Base-by-base conservation (phyloP, 2,329 filamentous ascomycete genomes). In the Penicillium sp. region DNA sequence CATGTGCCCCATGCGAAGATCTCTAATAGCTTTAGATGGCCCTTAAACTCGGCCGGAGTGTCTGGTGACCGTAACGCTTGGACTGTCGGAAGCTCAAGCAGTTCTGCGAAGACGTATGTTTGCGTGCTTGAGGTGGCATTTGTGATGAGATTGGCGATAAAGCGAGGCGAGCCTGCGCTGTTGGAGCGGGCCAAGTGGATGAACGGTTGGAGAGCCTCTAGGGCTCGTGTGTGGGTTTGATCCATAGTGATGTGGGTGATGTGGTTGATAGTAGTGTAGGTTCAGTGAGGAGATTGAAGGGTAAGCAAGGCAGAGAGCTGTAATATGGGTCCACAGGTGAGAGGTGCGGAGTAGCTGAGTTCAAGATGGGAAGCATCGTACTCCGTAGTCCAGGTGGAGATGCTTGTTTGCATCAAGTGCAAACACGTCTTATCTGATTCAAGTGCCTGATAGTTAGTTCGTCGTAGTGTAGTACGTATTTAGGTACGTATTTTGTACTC, bases 1-100 rank as follows among this genome's bases (percentile, higher is more conserved):
- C 91, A 97, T 59, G 91, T 96, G 60, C 93, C 94, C 82, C 94
- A 91, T 58, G 92, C 90, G 77, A 99, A 99, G 69, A 95, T 88
- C 75, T 93, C 84, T 45, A 99, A 87, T 15, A 96, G 83, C 2
- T 80, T 84, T 50, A 94, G 81, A 75, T 91, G 79, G 41, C 75
- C 67, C 7, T 81, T 78, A 68, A 88, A 85, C 49, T 95, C 89
- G 37, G 82, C 72, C n/a, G 85, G 73, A 40, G 81, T 74, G 12
- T 78, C 73, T 40, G 71, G 80, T 40, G 77, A 77, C 27, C 80
- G 75, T 45, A 97, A 86, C 13, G 85, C 82, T 75, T 94, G 89
- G 65, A 97, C 87, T 67, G 91, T 86, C 0, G 90, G 86, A 1
- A 87, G 86, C 67, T 89, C 84, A 38, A 99, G 86, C n/a, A 99